Percentiles rank a stretch among this genome's conserved stretches.
These are phyloP conservation scores for Triglochin maritima DNA, from an alignment of 106 monocot species.

Conservation along the genomic window DNA sequence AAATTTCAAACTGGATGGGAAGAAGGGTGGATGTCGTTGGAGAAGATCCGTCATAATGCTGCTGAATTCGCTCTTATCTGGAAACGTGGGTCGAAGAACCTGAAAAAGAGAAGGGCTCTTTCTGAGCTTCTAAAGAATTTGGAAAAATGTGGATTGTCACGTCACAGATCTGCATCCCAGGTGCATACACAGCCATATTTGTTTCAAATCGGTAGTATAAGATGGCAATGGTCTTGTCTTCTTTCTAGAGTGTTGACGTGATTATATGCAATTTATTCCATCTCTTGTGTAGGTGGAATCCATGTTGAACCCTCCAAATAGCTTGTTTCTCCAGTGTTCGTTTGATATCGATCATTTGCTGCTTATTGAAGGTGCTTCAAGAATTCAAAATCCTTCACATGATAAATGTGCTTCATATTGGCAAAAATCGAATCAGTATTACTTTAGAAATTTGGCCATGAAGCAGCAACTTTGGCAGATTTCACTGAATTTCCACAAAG, in stretches of 20 bases:
- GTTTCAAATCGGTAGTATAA: neutral
- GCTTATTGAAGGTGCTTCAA: slow-evolving; percentile 10
- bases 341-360: slow-evolving; percentile 60
- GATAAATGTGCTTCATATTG: slow-evolving; percentile 20
- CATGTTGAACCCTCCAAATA: slow-evolving; percentile 8
- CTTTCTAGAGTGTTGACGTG: neutral
- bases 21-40: slow-evolving; percentile 49
- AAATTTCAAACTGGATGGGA: slow-evolving; percentile 33
- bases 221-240: neutral
- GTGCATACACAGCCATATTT: neutral
- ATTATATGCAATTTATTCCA: neutral
- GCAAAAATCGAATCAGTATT: slow-evolving; percentile 42
- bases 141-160: slow-evolving; percentile 67
- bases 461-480: slow-evolving; percentile 45
- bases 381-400: slow-evolving; percentile 7
- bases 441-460: slow-evolving; percentile 67
- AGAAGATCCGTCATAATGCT: slow-evolving; percentile 40
- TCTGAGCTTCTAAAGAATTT: slow-evolving; percentile 51
- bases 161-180: slow-evolving; percentile 27
- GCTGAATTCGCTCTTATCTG: slow-evolving; percentile 51
- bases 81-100: slow-evolving; percentile 51
- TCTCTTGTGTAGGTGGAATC: slow-evolving; percentile 4
- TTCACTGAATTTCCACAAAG: slow-evolving; percentile 54
- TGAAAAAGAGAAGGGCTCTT: slow-evolving; percentile 50
- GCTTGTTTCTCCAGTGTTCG: slow-evolving; percentile 53